Evolutionary conservation across 1,284 basidiomycete genomes (phyloP).

Genomic region (Tilletiopsis washingtonensis): DNA sequence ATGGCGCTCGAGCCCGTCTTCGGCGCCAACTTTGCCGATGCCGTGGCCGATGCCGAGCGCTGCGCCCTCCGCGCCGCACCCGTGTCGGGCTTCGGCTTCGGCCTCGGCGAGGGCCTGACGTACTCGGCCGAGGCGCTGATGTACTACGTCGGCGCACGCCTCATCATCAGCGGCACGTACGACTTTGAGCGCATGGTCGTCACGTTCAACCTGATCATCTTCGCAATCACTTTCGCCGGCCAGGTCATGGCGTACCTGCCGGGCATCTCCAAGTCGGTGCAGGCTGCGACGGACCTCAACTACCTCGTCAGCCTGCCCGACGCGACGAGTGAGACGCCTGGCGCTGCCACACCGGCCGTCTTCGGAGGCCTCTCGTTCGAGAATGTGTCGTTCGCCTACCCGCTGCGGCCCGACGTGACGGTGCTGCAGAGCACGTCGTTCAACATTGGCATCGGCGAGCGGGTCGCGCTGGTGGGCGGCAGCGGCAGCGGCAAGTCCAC

Average conservation of each 20-base stretch:
- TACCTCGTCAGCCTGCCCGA: constrained; percentile 57
- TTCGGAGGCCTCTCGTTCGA: constrained; percentile 20
- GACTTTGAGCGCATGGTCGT: constrained; percentile 79
- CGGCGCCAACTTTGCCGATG: constrained; percentile 59
- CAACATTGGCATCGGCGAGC: constrained; percentile 23
- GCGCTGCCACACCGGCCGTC: constrained; percentile 1
- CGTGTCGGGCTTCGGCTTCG: constrained; percentile 73
- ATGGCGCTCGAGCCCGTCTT: constrained; percentile 82
- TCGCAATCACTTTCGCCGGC: constrained; percentile 81
- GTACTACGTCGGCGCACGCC: constrained; percentile 77
- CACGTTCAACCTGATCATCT: constrained; percentile 82
- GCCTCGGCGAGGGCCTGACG: constrained; percentile 70
- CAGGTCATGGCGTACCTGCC: constrained; percentile 70
- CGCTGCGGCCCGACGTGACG: constrained; percentile 4
- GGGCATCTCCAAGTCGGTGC: constrained; percentile 24
- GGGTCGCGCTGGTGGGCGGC: constrained; percentile 39
- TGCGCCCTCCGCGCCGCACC: constrained; percentile 71
- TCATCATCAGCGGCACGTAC: constrained; percentile 73
- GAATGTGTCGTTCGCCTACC: constrained; percentile 35
- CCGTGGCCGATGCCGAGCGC: constrained; percentile 58
- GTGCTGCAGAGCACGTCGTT: constrained; percentile 24
- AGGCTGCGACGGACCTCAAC: constrained; percentile 68
- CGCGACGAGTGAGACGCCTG: constrained; percentile 7
- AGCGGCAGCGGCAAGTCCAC: constrained; percentile 44
- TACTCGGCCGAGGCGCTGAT: constrained; percentile 69